Conservation (phyloP, 768 basidiomycete species). For the Calvatia gigantea region DNA sequence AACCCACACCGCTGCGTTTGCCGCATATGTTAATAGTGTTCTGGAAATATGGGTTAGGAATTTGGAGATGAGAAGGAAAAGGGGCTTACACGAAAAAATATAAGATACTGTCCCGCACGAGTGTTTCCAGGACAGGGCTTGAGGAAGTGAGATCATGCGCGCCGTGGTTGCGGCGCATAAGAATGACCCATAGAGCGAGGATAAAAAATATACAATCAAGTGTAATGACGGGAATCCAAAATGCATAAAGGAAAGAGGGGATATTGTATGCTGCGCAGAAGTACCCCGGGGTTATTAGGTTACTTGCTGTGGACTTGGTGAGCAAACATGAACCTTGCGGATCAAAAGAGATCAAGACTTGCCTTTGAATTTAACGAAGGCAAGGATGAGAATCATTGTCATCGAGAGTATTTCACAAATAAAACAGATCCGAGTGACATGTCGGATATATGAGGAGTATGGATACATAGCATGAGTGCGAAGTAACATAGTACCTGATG, state of each 20-base stretch:
- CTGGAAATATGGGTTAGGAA: slow-evolving; percentile 10
- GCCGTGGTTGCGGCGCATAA: slow-evolving; percentile 9
- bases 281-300: slow-evolving; percentile 11
- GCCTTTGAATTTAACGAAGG: slow-evolving; percentile 16
- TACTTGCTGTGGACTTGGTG: slow-evolving; percentile 8
- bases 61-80: not conserved
- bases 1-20: slow-evolving; percentile 19
- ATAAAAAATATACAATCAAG: slow-evolving; percentile 21
- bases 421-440: slow-evolving; percentile 12
- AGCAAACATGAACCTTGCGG: not conserved
- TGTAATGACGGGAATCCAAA: slow-evolving; percentile 23
- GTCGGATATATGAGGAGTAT: slow-evolving; percentile 13
- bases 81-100: slow-evolving; percentile 25
- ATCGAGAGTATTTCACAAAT: slow-evolving; percentile 17
- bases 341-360: not conserved
- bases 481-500: slow-evolving; percentile 21
- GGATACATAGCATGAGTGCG: slow-evolving; percentile 24
- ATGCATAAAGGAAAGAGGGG: slow-evolving; percentile 16
- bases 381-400: slow-evolving; percentile 14
- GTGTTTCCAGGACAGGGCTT: slow-evolving; percentile 18
- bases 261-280: slow-evolving; percentile 18
- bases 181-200: slow-evolving; percentile 17
- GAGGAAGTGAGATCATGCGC: not conserved
- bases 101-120: slow-evolving; percentile 23
- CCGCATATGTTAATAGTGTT: slow-evolving; percentile 16